phyloP scores from a whole-genome alignment of 176 grass and related monocot species.

The Aegilops sharonensis region DNA sequence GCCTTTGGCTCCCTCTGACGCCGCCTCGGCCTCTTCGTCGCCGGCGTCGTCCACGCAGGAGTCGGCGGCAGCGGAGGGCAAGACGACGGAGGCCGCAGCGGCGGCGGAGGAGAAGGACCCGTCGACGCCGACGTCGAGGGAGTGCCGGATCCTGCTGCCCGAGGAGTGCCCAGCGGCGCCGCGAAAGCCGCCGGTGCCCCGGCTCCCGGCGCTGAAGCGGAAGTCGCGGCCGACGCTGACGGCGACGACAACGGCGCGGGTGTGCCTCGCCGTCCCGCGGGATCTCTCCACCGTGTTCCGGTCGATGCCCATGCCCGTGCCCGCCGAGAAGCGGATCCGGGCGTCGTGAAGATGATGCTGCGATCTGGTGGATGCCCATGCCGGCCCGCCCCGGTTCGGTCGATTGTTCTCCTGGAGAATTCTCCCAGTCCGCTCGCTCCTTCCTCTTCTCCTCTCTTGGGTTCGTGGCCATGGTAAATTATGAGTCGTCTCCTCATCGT shows the following conservation, averaged over 20 bases:
- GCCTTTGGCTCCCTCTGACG: background rate
- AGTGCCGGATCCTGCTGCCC: slow-evolving; percentile 40
- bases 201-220: slow-evolving; percentile 23
- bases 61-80: background rate
- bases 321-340: slow-evolving; percentile 77
- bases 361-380: background rate
- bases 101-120: slow-evolving; percentile 1
- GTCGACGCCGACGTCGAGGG: slow-evolving; percentile 62
- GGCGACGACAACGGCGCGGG: background rate
- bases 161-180: slow-evolving; percentile 57
- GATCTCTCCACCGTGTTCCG: slow-evolving; percentile 68
- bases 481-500: background rate
- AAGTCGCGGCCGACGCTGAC: slow-evolving; percentile 26
- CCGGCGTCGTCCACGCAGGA: background rate
- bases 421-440: slow-evolving; percentile 11
- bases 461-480: slow-evolving; percentile 47
- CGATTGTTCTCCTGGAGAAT: slow-evolving; percentile 32
- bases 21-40: background rate
- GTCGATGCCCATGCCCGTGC: slow-evolving; percentile 29
- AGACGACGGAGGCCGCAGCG: background rate
- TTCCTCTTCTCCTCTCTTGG: background rate
- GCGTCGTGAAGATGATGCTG: slow-evolving; percentile 25
- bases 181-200: slow-evolving; percentile 40
- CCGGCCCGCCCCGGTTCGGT: background rate
- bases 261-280: slow-evolving; percentile 42